phyloP scores from a whole-genome alignment of 805 yeast genomes.

The Cyberlindnera subsufficiens region DNA sequence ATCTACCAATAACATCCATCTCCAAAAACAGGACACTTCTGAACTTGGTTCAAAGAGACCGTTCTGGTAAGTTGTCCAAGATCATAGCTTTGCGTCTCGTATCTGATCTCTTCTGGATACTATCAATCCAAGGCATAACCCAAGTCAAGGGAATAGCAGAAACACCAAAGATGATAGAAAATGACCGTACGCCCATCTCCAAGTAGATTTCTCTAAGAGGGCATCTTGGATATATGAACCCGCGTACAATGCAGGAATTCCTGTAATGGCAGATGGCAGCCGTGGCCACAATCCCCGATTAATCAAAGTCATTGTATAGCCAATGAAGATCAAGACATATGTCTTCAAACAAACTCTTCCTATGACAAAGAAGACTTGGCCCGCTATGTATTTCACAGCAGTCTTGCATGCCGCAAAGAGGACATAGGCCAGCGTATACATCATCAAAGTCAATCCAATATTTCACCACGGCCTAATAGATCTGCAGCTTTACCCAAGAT shows the following conservation, averaged over 20 bases:
- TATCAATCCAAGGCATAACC: conserved; percentile 22
- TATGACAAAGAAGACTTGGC: conserved; percentile 31
- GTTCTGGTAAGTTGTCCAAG: conserved; percentile 15
- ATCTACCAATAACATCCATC: conserved; percentile 22
- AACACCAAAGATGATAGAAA: conserved; percentile 31
- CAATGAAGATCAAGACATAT: conserved; percentile 30
- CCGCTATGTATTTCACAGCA: conserved; percentile 27
- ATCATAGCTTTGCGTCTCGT: conserved; percentile 8
- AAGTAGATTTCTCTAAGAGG: conserved; percentile 28
- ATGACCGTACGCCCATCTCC: conserved; percentile 47
- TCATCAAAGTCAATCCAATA: conserved; percentile 26
- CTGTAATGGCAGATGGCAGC: conserved; percentile 29
- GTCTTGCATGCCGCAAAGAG: conserved; percentile 29
- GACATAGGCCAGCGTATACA: conserved; percentile 28
- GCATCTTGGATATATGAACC: conserved; percentile 25
- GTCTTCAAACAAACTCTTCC: conserved; percentile 33
- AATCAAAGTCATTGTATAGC: conserved; percentile 33
- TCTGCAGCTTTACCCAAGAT: conserved; percentile 33
- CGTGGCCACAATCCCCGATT: conserved; percentile 33
- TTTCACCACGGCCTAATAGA: conserved; percentile 32
- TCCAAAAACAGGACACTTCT: conserved; percentile 13
- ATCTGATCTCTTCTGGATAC: conserved; percentile 10
- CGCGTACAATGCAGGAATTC: conserved; percentile 24
- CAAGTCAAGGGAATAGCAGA: conserved; percentile 18
- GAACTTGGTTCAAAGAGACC: conserved; percentile 8